Percentiles rank a stretch among this genome's conserved stretches.
Evolutionary conservation across 352 stramenopile genomes (phyloP).

Genomic region (Aphanomyces invadans): DNA sequence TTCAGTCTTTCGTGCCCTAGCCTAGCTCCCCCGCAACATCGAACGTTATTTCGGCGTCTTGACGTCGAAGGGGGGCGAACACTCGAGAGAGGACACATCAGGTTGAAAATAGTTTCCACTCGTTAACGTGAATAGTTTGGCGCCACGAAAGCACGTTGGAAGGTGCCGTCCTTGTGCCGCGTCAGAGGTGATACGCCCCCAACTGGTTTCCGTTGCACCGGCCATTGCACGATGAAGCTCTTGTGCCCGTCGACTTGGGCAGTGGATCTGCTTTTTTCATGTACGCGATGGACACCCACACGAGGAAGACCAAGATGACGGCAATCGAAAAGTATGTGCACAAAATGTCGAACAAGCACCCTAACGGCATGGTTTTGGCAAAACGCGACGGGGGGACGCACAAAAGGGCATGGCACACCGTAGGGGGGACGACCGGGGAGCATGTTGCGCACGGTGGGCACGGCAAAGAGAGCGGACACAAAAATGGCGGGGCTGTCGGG

Average conservation of each 20-base stretch:
- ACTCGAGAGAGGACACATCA: too few relatives aligned
- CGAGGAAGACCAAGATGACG: slow-evolving; percentile 20
- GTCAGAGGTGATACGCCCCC: background rate
- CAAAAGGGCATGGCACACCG: background rate
- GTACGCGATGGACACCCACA: slow-evolving; percentile 9
- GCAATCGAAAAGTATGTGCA: slow-evolving; percentile 21
- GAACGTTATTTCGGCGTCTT: too few relatives aligned
- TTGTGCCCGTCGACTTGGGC: background rate
- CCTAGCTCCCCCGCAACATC: too few relatives aligned
- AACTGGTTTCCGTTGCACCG: background rate
- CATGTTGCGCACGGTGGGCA: slow-evolving; percentile 20
- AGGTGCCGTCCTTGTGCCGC: too few relatives aligned
- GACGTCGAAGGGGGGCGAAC: too few relatives aligned
- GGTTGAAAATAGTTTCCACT: too few relatives aligned
- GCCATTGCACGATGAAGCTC: background rate
- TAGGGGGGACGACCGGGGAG: slow-evolving; percentile 11
- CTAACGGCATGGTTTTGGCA: background rate
- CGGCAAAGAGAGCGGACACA: slow-evolving; percentile 7
- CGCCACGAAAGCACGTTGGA: too few relatives aligned
- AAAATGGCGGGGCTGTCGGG: slow-evolving; percentile 16
- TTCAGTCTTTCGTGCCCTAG: too few relatives aligned
- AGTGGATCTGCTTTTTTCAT: background rate
- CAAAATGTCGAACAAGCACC: slow-evolving; percentile 23
- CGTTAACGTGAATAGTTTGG: too few relatives aligned
- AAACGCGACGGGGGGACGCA: background rate